Evolutionary conservation across 345 rosid species (phyloP).

Genomic region (Clausena lansium): DNA sequence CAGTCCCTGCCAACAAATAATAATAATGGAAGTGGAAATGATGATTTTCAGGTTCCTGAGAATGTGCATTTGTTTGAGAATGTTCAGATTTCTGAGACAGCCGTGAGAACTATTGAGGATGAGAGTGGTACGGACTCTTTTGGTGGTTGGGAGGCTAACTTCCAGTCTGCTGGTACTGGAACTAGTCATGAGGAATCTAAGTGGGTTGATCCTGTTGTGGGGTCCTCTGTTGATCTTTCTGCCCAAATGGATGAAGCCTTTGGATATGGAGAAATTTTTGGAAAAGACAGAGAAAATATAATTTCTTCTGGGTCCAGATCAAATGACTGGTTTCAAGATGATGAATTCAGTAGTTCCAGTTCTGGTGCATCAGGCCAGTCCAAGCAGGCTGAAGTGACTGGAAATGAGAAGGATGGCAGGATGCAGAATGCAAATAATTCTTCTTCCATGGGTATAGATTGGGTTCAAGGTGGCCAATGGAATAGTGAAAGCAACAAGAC

Average conservation of each 20-base stretch:
- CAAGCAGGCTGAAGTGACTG: constrained; percentile 19
- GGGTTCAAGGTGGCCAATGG: constrained; percentile 37
- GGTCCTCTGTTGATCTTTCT: constrained; percentile 47
- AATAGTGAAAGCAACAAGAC: constrained; percentile 26
- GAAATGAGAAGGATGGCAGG: constrained; percentile 15
- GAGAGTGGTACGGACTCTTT: constrained; percentile 32
- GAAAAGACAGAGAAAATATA: constrained; percentile 28
- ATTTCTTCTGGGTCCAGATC: constrained; percentile 32
- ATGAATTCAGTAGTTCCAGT: constrained; percentile 32
- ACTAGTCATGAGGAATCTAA: constrained; percentile 29
- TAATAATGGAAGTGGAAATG: constrained; percentile 27
- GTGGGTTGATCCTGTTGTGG: constrained; percentile 41
- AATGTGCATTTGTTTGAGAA: constrained; percentile 40
- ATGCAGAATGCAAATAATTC: constrained; percentile 15
- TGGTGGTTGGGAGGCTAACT: constrained; percentile 50
- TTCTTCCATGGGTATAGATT: constrained; percentile 12
- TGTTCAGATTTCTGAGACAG: constrained; percentile 36
- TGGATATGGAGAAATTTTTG: constrained; percentile 47
- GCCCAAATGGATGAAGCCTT: constrained; percentile 58
- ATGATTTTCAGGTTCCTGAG: constrained; percentile 29
- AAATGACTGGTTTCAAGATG: constrained; percentile 53
- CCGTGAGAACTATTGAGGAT: constrained; percentile 20
- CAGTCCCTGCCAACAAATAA: constrained; percentile 14
- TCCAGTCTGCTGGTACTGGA: constrained; percentile 43
- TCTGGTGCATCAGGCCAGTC: constrained; percentile 14